Conservation (phyloP, 2,329 filamentous ascomycete species). For the Pseudopyricularia cyperi region DNA sequence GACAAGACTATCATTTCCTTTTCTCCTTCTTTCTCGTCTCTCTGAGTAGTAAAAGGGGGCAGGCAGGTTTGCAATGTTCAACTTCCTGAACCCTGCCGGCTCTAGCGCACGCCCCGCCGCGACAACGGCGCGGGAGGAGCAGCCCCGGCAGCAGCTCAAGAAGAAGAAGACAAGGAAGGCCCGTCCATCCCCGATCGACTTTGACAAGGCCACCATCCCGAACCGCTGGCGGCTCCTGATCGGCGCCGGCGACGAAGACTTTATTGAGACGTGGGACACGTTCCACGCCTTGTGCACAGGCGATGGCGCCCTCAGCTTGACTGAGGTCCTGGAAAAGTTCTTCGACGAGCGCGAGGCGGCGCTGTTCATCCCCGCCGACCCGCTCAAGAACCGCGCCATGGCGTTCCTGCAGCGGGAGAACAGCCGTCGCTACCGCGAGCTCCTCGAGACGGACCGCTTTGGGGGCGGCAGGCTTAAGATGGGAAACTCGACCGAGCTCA, state of each 20-base stretch:
- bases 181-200: no score
- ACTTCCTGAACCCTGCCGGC: not conserved
- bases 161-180: not conserved
- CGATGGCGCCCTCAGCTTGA: not conserved
- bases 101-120: not conserved
- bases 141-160: not conserved
- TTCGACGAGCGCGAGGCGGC: constrained; percentile 2
- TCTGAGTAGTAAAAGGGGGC: not conserved
- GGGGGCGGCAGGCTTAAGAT: not conserved
- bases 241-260: not conserved
- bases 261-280: not conserved
- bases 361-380: not conserved
- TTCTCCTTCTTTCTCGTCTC: not conserved
- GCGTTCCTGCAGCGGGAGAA: not conserved
- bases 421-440: not conserved
- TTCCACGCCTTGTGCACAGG: not conserved
- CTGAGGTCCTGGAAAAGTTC: not conserved
- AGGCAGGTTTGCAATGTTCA: not conserved
- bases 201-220: no score
- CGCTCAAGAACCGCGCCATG: not conserved
- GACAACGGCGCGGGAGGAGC: not conserved
- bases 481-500: not conserved
- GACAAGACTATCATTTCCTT: no score
- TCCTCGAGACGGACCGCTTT: not conserved
- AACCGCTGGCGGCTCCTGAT: not conserved